Percentiles rank a stretch among this genome's conserved stretches.
These are phyloP conservation scores for Silene conica DNA, from an alignment of 148 eudicot genomes.

Conservation along the genomic window DNA sequence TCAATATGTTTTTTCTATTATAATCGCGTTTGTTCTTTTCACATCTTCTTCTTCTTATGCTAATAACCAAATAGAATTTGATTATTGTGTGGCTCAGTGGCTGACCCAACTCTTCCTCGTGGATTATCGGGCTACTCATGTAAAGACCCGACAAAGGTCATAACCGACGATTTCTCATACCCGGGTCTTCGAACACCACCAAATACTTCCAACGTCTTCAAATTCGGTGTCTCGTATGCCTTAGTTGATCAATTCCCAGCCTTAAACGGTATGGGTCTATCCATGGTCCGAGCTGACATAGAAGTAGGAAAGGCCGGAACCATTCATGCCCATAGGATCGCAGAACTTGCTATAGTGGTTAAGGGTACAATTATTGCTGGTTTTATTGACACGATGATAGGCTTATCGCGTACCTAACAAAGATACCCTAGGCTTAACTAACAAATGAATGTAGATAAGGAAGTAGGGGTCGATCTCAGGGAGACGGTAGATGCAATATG, in stretches of 20 bases:
- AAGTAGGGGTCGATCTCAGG: too few relatives aligned
- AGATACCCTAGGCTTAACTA: too few relatives aligned
- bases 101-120: neutral
- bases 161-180: neutral
- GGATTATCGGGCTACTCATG: constrained; percentile 3
- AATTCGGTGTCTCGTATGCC: neutral
- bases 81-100: constrained; percentile 4
- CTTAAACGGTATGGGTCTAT: neutral
- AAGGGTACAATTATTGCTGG: constrained; percentile 1
- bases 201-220: neutral
- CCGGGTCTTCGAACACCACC: neutral
- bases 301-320: neutral
- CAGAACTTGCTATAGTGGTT: neutral
- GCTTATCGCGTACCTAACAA: too few relatives aligned
- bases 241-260: neutral
- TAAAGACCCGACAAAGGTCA: neutral
- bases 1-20: neutral
- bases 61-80: neutral
- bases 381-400: constrained; percentile 11
- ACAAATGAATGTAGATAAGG: too few relatives aligned
- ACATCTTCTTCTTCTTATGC: neutral
- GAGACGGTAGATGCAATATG: too few relatives aligned
- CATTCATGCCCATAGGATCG: neutral
- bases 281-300: constrained; percentile 4
- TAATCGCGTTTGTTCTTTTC: neutral